Conservation (phyloP, 805 yeast genomes). For the Danielia reshetovae region DNA sequence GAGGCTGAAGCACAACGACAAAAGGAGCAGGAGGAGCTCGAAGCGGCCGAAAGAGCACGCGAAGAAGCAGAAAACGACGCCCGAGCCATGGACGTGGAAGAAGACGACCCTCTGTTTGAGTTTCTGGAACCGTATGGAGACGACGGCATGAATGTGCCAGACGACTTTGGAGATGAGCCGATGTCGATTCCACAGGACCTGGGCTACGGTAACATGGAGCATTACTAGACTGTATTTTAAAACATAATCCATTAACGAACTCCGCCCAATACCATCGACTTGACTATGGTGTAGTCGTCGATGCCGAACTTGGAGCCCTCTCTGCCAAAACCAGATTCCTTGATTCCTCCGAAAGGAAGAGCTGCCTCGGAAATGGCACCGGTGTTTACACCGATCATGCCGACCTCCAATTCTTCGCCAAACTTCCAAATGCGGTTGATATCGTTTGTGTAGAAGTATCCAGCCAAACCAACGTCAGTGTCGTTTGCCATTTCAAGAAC, state of each 20-base stretch:
- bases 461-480: slow-evolving; percentile 72
- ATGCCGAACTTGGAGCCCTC: slow-evolving; percentile 76
- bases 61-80: background rate
- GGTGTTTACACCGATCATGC: slow-evolving; percentile 81
- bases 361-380: slow-evolving; percentile 67
- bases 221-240: too few relatives aligned
- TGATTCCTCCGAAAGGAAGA: slow-evolving; percentile 75
- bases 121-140: too few relatives aligned
- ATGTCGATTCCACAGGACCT: too few relatives aligned
- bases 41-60: background rate
- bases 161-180: too few relatives aligned
- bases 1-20: slow-evolving; percentile 8
- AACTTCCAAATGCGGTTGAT: slow-evolving; percentile 52
- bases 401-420: slow-evolving; percentile 66
- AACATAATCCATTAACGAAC: too few relatives aligned
- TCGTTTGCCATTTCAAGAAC: slow-evolving; percentile 60
- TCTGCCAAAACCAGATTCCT: slow-evolving; percentile 76
- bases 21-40: slow-evolving; percentile 4
- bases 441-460: slow-evolving; percentile 64
- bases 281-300: slow-evolving; percentile 66
- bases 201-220: too few relatives aligned
- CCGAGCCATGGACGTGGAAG: background rate
- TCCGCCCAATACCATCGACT: slow-evolving; percentile 55
- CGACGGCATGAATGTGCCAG: too few relatives aligned
- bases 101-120: background rate